These are phyloP conservation scores for Rhinocladiella mackenziei DNA, from an alignment of 2,329 filamentous ascomycete species.

Conservation along the genomic window DNA sequence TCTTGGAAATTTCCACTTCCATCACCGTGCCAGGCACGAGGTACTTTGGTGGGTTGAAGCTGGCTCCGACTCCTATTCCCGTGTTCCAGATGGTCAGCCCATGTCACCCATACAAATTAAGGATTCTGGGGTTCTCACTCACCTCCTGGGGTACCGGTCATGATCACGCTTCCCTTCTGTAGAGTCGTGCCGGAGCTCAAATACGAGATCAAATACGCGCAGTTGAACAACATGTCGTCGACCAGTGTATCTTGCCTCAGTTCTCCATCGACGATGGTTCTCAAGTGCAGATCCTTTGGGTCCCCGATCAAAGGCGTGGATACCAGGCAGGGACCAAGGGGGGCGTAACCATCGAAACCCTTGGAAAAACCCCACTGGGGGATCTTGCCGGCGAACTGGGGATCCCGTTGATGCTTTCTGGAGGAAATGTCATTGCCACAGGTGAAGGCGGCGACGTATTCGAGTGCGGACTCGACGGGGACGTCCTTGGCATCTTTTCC, in stretches of 20 bases:
- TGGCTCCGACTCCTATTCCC: too few relatives aligned
- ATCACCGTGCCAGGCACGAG: too few relatives aligned
- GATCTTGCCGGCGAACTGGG: slow-evolving; percentile 16
- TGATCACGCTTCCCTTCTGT: slow-evolving; percentile 36
- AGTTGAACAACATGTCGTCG: slow-evolving; percentile 36
- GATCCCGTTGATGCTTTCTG: slow-evolving; percentile 37
- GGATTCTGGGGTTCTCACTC: neutral
- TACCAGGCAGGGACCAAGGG: slow-evolving; percentile 41
- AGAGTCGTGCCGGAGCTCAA: slow-evolving; percentile 38
- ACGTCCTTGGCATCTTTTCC: slow-evolving; percentile 36
- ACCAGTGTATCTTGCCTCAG: slow-evolving; percentile 36
- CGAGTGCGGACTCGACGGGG: slow-evolving; percentile 33
- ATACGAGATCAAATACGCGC: slow-evolving; percentile 35
- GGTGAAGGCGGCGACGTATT: slow-evolving; percentile 40
- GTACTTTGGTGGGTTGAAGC: too few relatives aligned
- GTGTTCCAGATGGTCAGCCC: too few relatives aligned
- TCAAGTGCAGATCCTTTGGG: slow-evolving; percentile 32
- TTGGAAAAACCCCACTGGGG: slow-evolving; percentile 40
- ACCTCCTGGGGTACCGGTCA: slow-evolving; percentile 41
- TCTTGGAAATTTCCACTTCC: too few relatives aligned
- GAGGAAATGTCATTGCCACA: slow-evolving; percentile 39
- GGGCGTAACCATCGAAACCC: slow-evolving; percentile 39
- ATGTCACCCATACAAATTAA: too few relatives aligned
- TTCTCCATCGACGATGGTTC: slow-evolving; percentile 35
- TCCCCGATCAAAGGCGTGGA: slow-evolving; percentile 31